phyloP scores from a whole-genome alignment of 1,139 yeast genomes.

The Yamadazyma membranifaciens region DNA sequence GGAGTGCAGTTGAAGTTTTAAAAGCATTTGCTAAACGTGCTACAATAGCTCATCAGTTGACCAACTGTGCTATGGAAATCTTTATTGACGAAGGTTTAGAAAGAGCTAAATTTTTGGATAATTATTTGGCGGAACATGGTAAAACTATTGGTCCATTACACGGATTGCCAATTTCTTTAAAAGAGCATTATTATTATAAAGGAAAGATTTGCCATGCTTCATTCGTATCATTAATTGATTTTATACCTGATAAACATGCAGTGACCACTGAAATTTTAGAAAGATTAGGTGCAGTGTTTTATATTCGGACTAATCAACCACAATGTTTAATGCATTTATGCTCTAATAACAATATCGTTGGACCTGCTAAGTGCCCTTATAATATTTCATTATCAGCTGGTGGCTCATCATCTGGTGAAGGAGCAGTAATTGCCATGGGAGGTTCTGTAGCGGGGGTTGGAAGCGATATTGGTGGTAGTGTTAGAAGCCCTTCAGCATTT shows the following conservation, averaged over 20 bases:
- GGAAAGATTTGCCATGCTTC: conserved; percentile 62
- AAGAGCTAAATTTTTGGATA: conserved; percentile 33
- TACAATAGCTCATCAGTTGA: conserved; percentile 32
- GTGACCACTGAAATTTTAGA: conserved; percentile 51
- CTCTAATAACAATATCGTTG: conserved; percentile 40
- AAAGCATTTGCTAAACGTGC: conserved; percentile 54
- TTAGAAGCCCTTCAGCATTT: conserved; percentile 73
- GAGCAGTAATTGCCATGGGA: conserved; percentile 61
- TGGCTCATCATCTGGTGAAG: conserved; percentile 81
- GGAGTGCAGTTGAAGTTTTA: conserved; percentile 44
- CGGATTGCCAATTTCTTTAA: conserved; percentile 40
- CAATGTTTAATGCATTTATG: conserved; percentile 49
- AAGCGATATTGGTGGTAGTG: conserved; percentile 77
- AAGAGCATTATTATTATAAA: conserved; percentile 55
- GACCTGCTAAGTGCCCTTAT: conserved; percentile 37
- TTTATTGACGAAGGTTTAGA: conserved; percentile 35
- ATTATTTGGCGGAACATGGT: conserved; percentile 48
- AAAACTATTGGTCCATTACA: conserved; percentile 71
- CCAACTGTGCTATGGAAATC: conserved; percentile 34
- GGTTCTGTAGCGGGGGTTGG: conserved; percentile 70
- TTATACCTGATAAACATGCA: conserved; percentile 48
- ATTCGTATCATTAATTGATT: conserved; percentile 54
- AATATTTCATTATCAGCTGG: conserved; percentile 42
- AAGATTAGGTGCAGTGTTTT: conserved; percentile 65
- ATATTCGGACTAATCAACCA: conserved; percentile 45